Conservation (phyloP, 1,139 yeast species). For the Lodderomyces orthopsilosis region DNA sequence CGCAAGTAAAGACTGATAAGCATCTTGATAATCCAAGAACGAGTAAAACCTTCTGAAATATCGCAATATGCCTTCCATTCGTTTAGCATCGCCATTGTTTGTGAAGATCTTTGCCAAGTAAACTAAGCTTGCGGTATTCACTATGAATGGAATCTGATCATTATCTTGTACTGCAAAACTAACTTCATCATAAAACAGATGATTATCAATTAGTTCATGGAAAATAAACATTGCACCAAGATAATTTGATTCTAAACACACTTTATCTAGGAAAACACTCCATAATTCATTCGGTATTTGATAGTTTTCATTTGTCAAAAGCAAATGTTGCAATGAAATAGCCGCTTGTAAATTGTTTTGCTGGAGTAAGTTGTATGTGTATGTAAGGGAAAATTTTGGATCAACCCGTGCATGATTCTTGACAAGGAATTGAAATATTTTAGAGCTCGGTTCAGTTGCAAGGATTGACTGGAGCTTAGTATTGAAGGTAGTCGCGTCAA, state of each 20-base stretch:
- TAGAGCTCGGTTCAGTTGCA: slow-evolving; percentile 4
- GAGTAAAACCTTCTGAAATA: slow-evolving; percentile 44
- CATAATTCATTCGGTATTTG: slow-evolving; percentile 36
- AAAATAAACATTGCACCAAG: slow-evolving; percentile 35
- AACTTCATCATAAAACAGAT: slow-evolving; percentile 18
- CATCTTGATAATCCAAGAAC: slow-evolving; percentile 18
- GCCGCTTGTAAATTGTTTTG: slow-evolving; percentile 19
- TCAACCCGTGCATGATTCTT: slow-evolving; percentile 5
- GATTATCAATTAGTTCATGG: slow-evolving; percentile 35
- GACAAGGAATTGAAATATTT: slow-evolving; percentile 6
- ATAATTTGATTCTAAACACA: slow-evolving; percentile 25
- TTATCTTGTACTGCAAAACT: slow-evolving; percentile 20
- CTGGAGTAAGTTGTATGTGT: slow-evolving; percentile 19
- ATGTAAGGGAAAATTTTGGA: slow-evolving; percentile 20
- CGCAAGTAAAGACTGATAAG: slow-evolving; percentile 27
- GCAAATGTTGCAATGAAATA: slow-evolving; percentile 25
- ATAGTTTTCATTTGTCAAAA: slow-evolving; percentile 17
- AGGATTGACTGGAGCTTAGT: slow-evolving; percentile 5
- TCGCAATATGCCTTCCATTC: slow-evolving; percentile 29
- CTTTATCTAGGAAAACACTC: slow-evolving; percentile 27
- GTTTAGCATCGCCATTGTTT: slow-evolving; percentile 23
- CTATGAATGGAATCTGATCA: slow-evolving; percentile 29
- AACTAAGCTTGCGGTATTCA: slow-evolving; percentile 26
- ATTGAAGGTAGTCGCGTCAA: slow-evolving; percentile 1
- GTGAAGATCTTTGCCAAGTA: slow-evolving; percentile 28